Evolutionary conservation across 257 asterid genomes (phyloP), one percentile per base, ranked within the genome.

Genomic region (Linderniella brevidens): DNA sequence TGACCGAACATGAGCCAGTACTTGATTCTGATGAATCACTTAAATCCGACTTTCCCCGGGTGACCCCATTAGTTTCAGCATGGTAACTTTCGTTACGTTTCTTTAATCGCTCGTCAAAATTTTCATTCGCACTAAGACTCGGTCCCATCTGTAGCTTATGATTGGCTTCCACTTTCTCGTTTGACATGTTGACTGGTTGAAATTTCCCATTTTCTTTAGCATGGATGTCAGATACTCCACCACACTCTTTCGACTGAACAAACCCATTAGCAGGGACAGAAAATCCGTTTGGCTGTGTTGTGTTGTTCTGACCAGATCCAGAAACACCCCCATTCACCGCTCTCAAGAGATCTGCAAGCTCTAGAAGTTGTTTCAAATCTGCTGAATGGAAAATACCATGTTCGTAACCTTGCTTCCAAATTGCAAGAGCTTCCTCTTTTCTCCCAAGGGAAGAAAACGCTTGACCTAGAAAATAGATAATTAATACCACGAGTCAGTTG

Each of bases 361-460:
- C 94, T 72, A 86, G 60, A 35, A 86, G 74, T 52, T 74, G 93
- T 70, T 76, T 78, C 53, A 88, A 53, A 79, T 88, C 95, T 39
- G 95, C 69, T 64, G 93, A 69, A 73, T 80, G 87, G 19, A 67
- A 61, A 68, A 76, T 69, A 59, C 94, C 92, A 62, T 60, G 78
- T 56, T 71, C 77, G 58, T 72, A 77, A 37, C 95, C 98, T 71
- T 76, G 77, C 79, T 78, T 74, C 98, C 94, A 88, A 56, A 84
- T 76, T 61, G 62, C 70, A 54, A 79, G 58, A 64, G 97, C 94
- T 59, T 86, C 94, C 38, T 71, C 78, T 64, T 69, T 82, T 66
- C 73, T 86, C 63, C 96, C 98, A 54, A 88, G 49, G 53, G 93
- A 75, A 67, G 92, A 84, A 57, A 78, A 68, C 57, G 98, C 98